Percentiles rank a stretch among this genome's conserved stretches.
Evolutionary conservation across 2,329 filamentous ascomycete genomes (phyloP).

Genomic region (Cephalotrichum gorgonifer): DNA sequence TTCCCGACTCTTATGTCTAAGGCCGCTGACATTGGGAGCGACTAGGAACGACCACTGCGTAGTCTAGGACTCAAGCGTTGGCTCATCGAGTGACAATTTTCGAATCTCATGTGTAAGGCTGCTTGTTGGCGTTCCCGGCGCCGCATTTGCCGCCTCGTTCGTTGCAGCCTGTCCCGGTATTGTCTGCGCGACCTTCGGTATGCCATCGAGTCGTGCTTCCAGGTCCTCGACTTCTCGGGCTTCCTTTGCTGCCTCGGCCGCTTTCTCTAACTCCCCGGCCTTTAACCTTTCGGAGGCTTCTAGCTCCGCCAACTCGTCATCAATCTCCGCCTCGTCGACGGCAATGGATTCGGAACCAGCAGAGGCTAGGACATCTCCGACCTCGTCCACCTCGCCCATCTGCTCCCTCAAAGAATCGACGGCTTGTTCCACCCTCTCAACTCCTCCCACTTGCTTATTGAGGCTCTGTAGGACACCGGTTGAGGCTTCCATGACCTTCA

Average conservation of each 20-base stretch:
- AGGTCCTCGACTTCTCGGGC: slow-evolving; percentile 36
- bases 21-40: neutral
- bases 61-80: neutral
- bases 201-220: slow-evolving; percentile 33
- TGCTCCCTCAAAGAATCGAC: slow-evolving; percentile 68
- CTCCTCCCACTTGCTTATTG: slow-evolving; percentile 68
- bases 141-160: neutral
- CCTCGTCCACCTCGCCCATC: slow-evolving; percentile 74
- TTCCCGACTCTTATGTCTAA: too few relatives aligned
- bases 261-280: slow-evolving; percentile 36
- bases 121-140: slow-evolving; percentile 10
- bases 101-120: slow-evolving; percentile 23
- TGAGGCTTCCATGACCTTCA: slow-evolving; percentile 73
- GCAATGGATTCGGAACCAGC: slow-evolving; percentile 25
- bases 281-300: slow-evolving; percentile 48
- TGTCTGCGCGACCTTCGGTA: neutral
- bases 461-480: slow-evolving; percentile 61
- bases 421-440: slow-evolving; percentile 63
- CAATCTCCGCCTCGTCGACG: slow-evolving; percentile 74
- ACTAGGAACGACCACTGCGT: too few relatives aligned
- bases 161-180: neutral
- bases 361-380: slow-evolving; percentile 67
- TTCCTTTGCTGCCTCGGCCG: slow-evolving; percentile 25
- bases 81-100: slow-evolving; percentile 26
- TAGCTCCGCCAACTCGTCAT: slow-evolving; percentile 75